Evolutionary conservation across 768 basidiomycete genomes (phyloP), one percentile per base, ranked within the genome.

Genomic region (Boletus rufocinnamomeus): DNA sequence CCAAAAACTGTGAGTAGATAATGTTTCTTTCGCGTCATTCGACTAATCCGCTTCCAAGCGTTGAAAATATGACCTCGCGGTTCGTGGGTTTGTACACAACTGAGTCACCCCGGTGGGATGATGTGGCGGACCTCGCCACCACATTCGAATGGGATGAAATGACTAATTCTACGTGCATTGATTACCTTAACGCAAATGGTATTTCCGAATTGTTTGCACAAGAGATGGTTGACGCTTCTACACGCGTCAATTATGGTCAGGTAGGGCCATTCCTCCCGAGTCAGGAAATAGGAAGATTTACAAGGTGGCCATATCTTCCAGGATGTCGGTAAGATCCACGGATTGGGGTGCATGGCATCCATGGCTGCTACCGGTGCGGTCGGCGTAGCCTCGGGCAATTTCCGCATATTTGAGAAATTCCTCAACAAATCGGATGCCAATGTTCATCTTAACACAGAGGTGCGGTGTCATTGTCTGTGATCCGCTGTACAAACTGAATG

Each of bases 241-340:
- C 91, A 9, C 81, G 93, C 40, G 90, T 92, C 41, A 95, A 93
- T 70, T 94, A 94, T 66, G 88, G 87, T 50, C 88, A 89, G 77
- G 87, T 87, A 56, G 21, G 72, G 54, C 32, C 51, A 40, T 40
- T 28, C 14, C 38, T 57, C 21, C 35, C 2, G 16, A 30, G 23
- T 8, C 44, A 25, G 38, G 27, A 62, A 37, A 49, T 3, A 16
- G 2, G 35, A 17, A 37, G 23, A 35, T 50, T 38, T 30, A 44
- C 50, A 52, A 30, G 53, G 38, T 43, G 45, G 34, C 9, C 34
- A 50, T 28, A 25, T 51, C 11, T 52, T 57, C 34, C 66, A 92
- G 82, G 84, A 93, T 66, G 79, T 84, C 14, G 80, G 83, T 63
- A 64, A 76, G 25, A 87, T 98, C 2, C 92, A 96, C 68, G 92